phyloP scores from a whole-genome alignment of 371 early-diverging fungal genomes.

The Coemansia sp. region DNA sequence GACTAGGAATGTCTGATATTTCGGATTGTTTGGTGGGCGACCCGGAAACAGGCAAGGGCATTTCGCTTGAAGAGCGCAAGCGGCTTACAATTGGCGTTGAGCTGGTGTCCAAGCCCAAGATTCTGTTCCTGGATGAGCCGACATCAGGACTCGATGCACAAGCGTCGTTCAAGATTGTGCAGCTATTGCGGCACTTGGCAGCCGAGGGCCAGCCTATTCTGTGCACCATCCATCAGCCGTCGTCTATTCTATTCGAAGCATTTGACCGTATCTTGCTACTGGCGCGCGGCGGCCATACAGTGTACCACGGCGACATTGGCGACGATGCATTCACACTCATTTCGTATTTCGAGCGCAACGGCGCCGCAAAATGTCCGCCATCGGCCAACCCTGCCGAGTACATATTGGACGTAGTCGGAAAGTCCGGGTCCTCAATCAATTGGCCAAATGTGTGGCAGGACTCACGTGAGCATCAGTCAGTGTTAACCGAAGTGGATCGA shows the following conservation, averaged over 20 bases:
- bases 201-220: conserved; percentile 65
- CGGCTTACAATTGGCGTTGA: conserved; percentile 72
- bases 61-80: conserved; percentile 65
- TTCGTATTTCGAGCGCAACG: conserved; percentile 62
- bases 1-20: conserved; percentile 60
- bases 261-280: conserved; percentile 78
- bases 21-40: conserved; percentile 61
- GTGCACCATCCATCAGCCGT: conserved; percentile 85
- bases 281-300: conserved; percentile 76
- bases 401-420: conserved; percentile 59
- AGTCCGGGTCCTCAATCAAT: conserved; percentile 49
- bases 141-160: conserved; percentile 78
- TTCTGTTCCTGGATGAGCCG: conserved; percentile 85
- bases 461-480: conserved; percentile 30
- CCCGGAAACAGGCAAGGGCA: conserved; percentile 59
- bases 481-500: conserved; percentile 31
- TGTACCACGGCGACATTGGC: conserved; percentile 77
- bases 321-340: conserved; percentile 56
- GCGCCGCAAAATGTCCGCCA: conserved; percentile 57
- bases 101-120: conserved; percentile 71
- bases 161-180: conserved; percentile 68
- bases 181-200: conserved; percentile 64
- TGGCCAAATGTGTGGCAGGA: conserved; percentile 60
- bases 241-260: conserved; percentile 73
- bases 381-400: conserved; percentile 72